Conservation (phyloP, 2,329 filamentous ascomycete species). For the Penicillium sp. region DNA sequence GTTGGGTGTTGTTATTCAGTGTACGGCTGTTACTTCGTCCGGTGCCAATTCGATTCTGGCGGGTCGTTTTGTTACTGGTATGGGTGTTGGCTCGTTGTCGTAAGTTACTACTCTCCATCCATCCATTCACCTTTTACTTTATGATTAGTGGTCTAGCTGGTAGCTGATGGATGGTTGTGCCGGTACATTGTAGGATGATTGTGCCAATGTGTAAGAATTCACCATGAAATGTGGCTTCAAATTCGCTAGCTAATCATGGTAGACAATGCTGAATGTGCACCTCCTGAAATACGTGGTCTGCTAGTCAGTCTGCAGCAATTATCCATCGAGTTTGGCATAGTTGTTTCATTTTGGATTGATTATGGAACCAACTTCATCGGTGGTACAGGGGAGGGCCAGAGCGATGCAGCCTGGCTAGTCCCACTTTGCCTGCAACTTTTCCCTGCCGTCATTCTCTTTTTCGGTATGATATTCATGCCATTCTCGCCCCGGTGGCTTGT, state of each 20-base stretch:
- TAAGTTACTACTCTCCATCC: conserved; percentile 7
- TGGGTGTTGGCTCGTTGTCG: conserved; percentile 50
- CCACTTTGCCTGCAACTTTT: conserved; percentile 52
- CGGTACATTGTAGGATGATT: conserved; percentile 25
- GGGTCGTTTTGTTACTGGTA: conserved; percentile 62
- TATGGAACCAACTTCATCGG: conserved; percentile 58
- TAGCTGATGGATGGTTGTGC: neutral
- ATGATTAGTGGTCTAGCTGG: neutral
- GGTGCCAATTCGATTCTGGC: conserved; percentile 52
- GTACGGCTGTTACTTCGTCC: conserved; percentile 48
- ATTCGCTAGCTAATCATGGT: conserved; percentile 43
- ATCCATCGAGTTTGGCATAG: conserved; percentile 57
- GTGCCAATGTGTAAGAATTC: conserved; percentile 49
- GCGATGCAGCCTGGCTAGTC: conserved; percentile 52
- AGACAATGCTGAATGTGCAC: conserved; percentile 40
- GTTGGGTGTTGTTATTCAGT: conserved; percentile 63
- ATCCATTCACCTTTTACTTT: neutral
- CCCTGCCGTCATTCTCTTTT: conserved; percentile 62
- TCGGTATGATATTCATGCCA: conserved; percentile 77
- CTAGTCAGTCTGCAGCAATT: conserved; percentile 64
- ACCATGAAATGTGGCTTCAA: conserved; percentile 60
- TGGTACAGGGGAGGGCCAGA: conserved; percentile 55
- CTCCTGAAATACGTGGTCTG: conserved; percentile 64
- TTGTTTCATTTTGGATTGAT: conserved; percentile 40
- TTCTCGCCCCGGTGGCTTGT: conserved; percentile 74